A percentile compares a stretch with the other conserved stretches of the same genome.
phyloP scores from a whole-genome alignment of 371 early-diverging fungal species.

The Syncephalastrum sp. region DNA sequence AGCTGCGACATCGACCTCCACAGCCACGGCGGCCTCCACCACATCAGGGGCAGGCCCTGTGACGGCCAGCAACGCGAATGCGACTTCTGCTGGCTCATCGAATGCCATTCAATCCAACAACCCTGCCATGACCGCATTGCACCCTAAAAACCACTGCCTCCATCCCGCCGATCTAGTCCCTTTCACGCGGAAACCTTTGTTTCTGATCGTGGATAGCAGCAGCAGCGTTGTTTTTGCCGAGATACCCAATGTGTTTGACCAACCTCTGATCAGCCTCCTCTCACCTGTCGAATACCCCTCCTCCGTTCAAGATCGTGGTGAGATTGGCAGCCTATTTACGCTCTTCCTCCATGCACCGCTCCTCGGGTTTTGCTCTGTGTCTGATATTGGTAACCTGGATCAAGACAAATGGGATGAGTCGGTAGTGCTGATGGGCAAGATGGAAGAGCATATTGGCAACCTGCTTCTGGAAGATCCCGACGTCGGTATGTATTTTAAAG shows the following conservation, averaged over 20 bases:
- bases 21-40: constrained; percentile 6
- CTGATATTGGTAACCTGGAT: constrained; percentile 61
- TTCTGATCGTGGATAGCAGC: constrained; percentile 89
- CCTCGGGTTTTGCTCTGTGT: constrained; percentile 70
- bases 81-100: constrained; percentile 14
- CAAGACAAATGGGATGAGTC: constrained; percentile 62
- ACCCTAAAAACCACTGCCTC: constrained; percentile 56
- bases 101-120: neutral
- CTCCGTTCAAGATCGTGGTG: constrained; percentile 76
- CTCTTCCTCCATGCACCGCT: constrained; percentile 86
- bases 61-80: neutral
- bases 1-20: constrained; percentile 1
- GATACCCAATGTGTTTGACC: constrained; percentile 82
- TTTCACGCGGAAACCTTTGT: constrained; percentile 91
- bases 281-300: constrained; percentile 88
- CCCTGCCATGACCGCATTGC: constrained; percentile 23
- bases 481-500: constrained; percentile 42
- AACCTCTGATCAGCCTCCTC: constrained; percentile 84
- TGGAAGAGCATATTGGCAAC: constrained; percentile 57
- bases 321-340: constrained; percentile 88
- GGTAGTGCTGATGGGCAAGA: constrained; percentile 42
- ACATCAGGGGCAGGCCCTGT: neutral
- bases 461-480: constrained; percentile 40
- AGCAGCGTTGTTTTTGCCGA: constrained; percentile 74
- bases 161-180: constrained; percentile 92